Conservation (phyloP, 2,329 filamentous ascomycete genomes). For the Xylaria multiplex region DNA sequence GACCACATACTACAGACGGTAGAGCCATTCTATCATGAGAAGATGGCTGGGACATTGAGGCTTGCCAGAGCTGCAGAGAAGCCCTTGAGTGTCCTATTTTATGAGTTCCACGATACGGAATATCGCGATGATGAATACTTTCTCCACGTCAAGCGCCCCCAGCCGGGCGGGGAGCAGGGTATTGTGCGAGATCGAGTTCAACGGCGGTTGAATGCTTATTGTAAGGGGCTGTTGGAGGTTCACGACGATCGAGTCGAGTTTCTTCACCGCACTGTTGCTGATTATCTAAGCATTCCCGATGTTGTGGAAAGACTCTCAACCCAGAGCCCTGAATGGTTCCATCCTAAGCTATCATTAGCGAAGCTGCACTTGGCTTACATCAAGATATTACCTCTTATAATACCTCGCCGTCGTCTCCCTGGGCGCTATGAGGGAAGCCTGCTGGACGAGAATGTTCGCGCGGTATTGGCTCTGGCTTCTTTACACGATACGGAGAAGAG, state of each 20-base stretch:
- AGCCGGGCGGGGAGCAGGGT: background rate
- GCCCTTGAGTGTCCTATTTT: conserved; percentile 14
- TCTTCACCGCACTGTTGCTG: conserved; percentile 28
- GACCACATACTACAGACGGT: conserved; percentile 29
- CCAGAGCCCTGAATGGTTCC: conserved; percentile 24
- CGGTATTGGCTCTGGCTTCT: conserved; percentile 19
- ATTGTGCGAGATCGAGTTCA: conserved; percentile 8
- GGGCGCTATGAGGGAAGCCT: conserved; percentile 9
- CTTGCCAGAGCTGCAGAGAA: conserved; percentile 20
- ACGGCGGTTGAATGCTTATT: conserved; percentile 22
- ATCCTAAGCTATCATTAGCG: conserved; percentile 26
- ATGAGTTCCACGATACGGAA: conserved; percentile 32
- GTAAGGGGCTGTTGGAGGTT: conserved; percentile 27
- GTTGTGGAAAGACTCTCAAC: conserved; percentile 19
- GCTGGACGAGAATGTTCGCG: conserved; percentile 27
- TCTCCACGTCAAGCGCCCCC: conserved; percentile 9
- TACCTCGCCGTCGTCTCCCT: conserved; percentile 12
- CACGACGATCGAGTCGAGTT: conserved; percentile 21
- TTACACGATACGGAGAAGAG: conserved; percentile 21
- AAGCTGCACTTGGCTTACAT: conserved; percentile 20
- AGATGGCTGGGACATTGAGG: conserved; percentile 27
- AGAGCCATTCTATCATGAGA: conserved; percentile 33
- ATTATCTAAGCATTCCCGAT: conserved; percentile 20
- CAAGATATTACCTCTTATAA: conserved; percentile 16
- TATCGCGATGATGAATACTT: conserved; percentile 26